Conservation (phyloP, 345 rosid genomes). For the Eucalyptus shirleyi region DNA sequence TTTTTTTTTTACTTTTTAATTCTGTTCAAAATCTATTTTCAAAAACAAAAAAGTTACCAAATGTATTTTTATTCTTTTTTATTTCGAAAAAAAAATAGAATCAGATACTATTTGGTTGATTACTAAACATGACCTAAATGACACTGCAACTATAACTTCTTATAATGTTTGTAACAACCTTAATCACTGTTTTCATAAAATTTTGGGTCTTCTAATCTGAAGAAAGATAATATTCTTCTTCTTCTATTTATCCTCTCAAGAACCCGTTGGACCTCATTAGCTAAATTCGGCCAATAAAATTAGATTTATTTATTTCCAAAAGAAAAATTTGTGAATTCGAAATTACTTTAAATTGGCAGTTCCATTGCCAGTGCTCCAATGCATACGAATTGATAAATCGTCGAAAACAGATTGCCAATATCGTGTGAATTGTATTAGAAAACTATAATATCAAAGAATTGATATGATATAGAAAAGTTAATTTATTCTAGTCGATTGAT, state of each 20-base stretch:
- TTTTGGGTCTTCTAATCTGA: not conserved
- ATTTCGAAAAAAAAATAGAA: rapidly evolving
- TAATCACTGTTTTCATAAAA: not conserved
- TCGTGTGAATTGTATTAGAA: not conserved
- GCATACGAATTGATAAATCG: not conserved
- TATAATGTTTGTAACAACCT: not conserved
- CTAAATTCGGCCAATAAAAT: not conserved
- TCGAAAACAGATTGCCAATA: rapidly evolving
- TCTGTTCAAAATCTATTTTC: rapidly evolving
- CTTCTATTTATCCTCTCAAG: not conserved
- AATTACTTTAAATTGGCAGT: not conserved
- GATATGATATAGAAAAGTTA: not conserved
- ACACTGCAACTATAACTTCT: not conserved
- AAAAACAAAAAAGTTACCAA: rapidly evolving
- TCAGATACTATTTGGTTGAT: rapidly evolving
- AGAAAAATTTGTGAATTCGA: not conserved
- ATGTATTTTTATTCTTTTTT: rapidly evolving
- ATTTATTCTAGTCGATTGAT: rapidly evolving
- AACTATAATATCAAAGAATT: not conserved
- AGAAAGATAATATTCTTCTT: not conserved
- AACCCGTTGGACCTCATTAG: not conserved
- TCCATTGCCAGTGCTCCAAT: not conserved
- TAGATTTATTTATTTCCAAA: not conserved
- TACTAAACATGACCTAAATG: not conserved
- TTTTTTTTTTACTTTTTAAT: too few relatives aligned